Evolutionary conservation across 305 asterid species (phyloP).

Genomic region (Fraxinus latifolia): DNA sequence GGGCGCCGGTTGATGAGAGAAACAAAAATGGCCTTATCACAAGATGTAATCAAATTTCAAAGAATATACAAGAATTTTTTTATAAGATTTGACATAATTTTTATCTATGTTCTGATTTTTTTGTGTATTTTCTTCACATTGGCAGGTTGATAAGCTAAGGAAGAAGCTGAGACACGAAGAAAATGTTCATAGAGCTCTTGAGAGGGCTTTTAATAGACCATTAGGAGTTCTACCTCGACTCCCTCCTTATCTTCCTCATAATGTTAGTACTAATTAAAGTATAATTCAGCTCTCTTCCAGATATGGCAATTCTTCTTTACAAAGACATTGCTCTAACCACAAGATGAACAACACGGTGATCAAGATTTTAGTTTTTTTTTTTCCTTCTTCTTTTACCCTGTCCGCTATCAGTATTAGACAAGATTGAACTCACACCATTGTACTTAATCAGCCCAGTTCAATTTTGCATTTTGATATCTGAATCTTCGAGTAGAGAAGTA

Average conservation of each 20-base stretch:
- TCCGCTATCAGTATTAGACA: background rate
- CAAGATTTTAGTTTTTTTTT: background rate
- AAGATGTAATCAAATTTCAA: constrained; percentile 32
- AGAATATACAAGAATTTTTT: background rate
- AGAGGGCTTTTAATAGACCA: constrained; percentile 76
- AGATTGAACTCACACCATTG: background rate
- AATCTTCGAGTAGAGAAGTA: background rate
- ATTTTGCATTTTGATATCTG: background rate
- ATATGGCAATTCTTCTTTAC: background rate
- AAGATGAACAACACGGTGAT: background rate
- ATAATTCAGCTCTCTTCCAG: background rate
- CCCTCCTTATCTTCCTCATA: constrained; percentile 83
- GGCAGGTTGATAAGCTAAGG: constrained; percentile 79
- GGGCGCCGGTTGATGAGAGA: constrained; percentile 32
- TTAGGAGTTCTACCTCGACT: constrained; percentile 80
- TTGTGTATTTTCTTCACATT: background rate
- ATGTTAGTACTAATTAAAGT: constrained; percentile 34
- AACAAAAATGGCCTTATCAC: constrained; percentile 41
- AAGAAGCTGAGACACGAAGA: constrained; percentile 82
- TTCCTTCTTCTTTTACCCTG: background rate
- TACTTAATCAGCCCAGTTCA: background rate
- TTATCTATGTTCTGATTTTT: background rate
- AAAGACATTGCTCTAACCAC: background rate
- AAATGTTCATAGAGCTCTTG: constrained; percentile 76
- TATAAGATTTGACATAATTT: background rate